Evolutionary conservation across 768 basidiomycete genomes (phyloP).

Genomic region (Wakefieldia striispora): DNA sequence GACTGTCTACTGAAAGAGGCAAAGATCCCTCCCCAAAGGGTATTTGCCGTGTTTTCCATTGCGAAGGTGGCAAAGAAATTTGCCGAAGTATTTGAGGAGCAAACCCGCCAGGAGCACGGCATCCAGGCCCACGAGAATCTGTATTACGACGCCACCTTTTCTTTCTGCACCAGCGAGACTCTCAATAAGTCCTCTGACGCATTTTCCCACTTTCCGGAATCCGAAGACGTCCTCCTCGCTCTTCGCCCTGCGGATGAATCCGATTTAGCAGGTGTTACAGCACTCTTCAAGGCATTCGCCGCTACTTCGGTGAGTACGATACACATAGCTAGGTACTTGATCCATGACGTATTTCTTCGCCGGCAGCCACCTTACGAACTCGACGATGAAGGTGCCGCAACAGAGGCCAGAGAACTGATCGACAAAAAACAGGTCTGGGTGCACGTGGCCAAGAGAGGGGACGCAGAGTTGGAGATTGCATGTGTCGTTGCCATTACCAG

Average conservation of each 20-base stretch:
- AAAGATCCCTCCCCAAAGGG: conserved; percentile 37
- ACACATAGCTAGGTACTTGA: not conserved
- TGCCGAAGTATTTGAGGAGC: conserved; percentile 44
- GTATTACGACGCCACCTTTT: conserved; percentile 63
- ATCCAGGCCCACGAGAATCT: conserved; percentile 34
- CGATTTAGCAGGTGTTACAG: conserved; percentile 39
- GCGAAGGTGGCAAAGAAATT: conserved; percentile 47
- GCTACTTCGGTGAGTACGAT: conserved; percentile 48
- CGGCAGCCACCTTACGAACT: conserved; percentile 57
- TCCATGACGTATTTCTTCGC: not conserved
- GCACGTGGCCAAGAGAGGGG: conserved; percentile 40
- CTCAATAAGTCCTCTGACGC: conserved; percentile 22
- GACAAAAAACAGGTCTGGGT: conserved; percentile 55
- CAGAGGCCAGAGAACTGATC: conserved; percentile 55
- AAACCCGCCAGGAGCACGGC: conserved; percentile 1
- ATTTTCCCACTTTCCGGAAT: not conserved
- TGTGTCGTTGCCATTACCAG: conserved; percentile 70
- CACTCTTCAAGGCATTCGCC: conserved; percentile 57
- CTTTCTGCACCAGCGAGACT: conserved; percentile 50
- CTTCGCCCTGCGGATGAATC: conserved; percentile 33
- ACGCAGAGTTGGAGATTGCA: conserved; percentile 42
- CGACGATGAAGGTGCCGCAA: conserved; percentile 36
- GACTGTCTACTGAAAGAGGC: conserved; percentile 31
- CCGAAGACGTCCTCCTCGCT: conserved; percentile 19
- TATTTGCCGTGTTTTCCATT: conserved; percentile 67